Percentiles rank a stretch among this genome's conserved stretches.
Evolutionary conservation across 139 green algal species (phyloP).

Genomic region (Chlamydomonas sp.): DNA sequence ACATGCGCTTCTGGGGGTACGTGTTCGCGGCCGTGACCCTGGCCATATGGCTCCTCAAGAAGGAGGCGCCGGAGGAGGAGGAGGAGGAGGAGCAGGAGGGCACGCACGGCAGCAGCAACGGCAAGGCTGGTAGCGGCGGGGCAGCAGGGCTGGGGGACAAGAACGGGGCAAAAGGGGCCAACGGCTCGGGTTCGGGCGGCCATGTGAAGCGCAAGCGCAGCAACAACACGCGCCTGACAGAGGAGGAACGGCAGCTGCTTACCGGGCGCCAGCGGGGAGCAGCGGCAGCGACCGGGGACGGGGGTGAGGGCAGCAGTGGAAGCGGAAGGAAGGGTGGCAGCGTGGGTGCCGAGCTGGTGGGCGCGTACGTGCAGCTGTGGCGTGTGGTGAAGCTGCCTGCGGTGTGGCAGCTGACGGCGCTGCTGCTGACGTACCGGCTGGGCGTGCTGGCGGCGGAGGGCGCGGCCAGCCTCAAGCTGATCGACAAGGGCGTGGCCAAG

Average conservation of each 20-base stretch:
- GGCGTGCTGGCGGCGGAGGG: slow-evolving; percentile 79
- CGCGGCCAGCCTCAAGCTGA: slow-evolving; percentile 85
- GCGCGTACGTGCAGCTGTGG: slow-evolving; percentile 61
- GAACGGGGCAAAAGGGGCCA: background rate
- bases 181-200: too few species aligned
- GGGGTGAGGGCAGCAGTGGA: background rate
- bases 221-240: background rate
- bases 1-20: slow-evolving; percentile 89
- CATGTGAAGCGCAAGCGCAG: background rate
- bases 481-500: slow-evolving; percentile 90
- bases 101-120: background rate
- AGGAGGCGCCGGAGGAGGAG: slow-evolving; percentile 40
- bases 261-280: background rate
- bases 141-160: background rate
- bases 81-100: slow-evolving; percentile 5
- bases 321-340: background rate
- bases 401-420: slow-evolving; percentile 71
- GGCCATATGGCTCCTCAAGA: slow-evolving; percentile 66
- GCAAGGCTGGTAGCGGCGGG: background rate
- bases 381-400: slow-evolving; percentile 70
- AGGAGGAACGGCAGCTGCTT: slow-evolving; percentile 15
- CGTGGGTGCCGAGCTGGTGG: slow-evolving; percentile 36
- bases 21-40: slow-evolving; percentile 77
- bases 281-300: background rate
- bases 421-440: slow-evolving; percentile 83